These are phyloP conservation scores for Phenoliferia sp. DNA, from an alignment of 1,284 basidiomycete species.

Conservation along the genomic window DNA sequence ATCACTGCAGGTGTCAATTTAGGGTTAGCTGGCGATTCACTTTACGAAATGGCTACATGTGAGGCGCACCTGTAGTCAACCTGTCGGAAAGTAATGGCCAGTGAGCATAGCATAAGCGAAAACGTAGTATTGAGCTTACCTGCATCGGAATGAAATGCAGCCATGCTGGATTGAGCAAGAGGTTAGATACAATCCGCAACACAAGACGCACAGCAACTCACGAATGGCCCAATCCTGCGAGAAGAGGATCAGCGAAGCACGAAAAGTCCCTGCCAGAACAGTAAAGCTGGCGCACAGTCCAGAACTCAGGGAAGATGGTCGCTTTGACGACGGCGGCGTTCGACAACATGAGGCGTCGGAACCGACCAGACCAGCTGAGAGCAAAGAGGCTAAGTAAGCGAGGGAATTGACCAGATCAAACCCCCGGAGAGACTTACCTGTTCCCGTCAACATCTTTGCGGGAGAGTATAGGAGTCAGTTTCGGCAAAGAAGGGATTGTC, in stretches of 20 bases:
- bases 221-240: slow-evolving; percentile 30
- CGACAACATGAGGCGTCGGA: slow-evolving; percentile 40
- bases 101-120: neutral
- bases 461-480: neutral
- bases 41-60: too few species aligned
- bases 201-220: neutral
- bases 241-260: neutral
- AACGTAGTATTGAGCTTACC: slow-evolving; percentile 18
- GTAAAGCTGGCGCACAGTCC: slow-evolving; percentile 33
- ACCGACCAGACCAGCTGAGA: slow-evolving; percentile 40
- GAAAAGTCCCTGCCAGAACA: too few species aligned
- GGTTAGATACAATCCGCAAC: too few species aligned
- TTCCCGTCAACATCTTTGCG: slow-evolving; percentile 46
- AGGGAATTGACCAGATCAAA: neutral
- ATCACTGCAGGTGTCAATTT: too few species aligned
- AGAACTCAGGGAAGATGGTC: slow-evolving; percentile 37
- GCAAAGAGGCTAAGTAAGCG: neutral
- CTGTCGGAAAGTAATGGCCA: neutral
- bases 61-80: neutral
- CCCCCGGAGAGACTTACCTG: neutral
- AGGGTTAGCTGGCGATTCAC: too few species aligned
- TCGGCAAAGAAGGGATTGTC: neutral
- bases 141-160: slow-evolving; percentile 43
- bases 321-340: slow-evolving; percentile 37
- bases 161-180: slow-evolving; percentile 19